Evolutionary conservation across 805 yeast genomes (phyloP), one percentile per base, ranked within the genome.

Genomic region (Candida maesae): DNA sequence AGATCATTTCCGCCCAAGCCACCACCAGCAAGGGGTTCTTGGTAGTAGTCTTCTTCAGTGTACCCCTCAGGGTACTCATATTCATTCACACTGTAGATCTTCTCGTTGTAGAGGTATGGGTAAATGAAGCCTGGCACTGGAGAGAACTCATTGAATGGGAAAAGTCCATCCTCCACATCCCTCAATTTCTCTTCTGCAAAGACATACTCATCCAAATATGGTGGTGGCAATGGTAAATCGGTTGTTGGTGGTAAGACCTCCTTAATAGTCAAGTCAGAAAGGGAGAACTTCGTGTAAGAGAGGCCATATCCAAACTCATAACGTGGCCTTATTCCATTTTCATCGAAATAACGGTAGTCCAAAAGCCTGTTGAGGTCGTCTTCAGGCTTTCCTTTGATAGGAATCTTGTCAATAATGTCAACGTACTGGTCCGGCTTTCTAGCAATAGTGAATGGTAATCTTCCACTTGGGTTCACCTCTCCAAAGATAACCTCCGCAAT

Each of bases 271-370:
- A 76, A 56, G 21, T 56, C 61, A n/a, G 59, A 50, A 26, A 67
- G 45, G 4, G 60, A 46, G 45, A 63, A 66, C 32, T 63, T 65
- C 4, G 82, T 66, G 53, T 76, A 79, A 2, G 82, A 74, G 34
- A 79, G 59, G 8, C 85, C 85, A 61, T 55, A 76, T 4, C 84
- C 85, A 58, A 80, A 80, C 45, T 76, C 82, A 53, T 59, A 80
- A 35, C 82, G 60, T 16, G 84, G 82, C 47, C 67, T 66, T 32
- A 78, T 72, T 41, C 73, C 68, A 45, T 73, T 67, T 54, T 74
- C 74, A 50, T 77, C 81, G 57, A 78, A 79, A 52, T 70, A 73
- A 36, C 77, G 61, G 62, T 80, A 79, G 55, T 78, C 85, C 43
- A 72, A 71, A 44, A 71, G 47, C 39, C 59, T 30, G 56, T 60